Evolutionary conservation across 768 basidiomycete genomes (phyloP).

Genomic region (Russula virescens): DNA sequence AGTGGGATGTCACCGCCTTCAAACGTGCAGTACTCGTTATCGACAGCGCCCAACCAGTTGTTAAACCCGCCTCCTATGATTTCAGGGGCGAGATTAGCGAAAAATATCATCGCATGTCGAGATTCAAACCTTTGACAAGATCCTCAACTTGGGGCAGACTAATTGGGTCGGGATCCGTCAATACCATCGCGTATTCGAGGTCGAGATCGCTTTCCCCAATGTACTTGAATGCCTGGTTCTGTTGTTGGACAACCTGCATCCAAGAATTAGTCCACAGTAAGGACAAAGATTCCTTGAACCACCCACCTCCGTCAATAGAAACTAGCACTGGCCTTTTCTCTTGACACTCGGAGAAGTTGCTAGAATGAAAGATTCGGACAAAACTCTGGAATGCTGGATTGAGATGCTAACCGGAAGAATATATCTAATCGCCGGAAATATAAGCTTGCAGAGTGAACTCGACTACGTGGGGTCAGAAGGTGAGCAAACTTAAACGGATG

Average conservation of each 20-base stretch:
- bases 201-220: constrained; percentile 70
- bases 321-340: constrained; percentile 35
- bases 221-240: constrained; percentile 38
- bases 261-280: neutral
- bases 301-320: constrained; percentile 35
- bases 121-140: neutral
- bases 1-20: constrained; percentile 11
- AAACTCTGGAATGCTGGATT: neutral
- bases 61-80: constrained; percentile 13
- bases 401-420: constrained; percentile 30
- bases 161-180: constrained; percentile 35
- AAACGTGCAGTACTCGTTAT: constrained; percentile 17
- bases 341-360: constrained; percentile 37
- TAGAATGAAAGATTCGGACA: constrained; percentile 4
- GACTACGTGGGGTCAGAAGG: constrained; percentile 28
- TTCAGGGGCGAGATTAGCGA: neutral
- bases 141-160: constrained; percentile 38
- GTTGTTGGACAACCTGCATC: constrained; percentile 37
- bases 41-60: constrained; percentile 25
- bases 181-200: constrained; percentile 60
- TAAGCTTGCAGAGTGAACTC: constrained; percentile 42
- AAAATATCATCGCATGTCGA: neutral
- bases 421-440: constrained; percentile 38
- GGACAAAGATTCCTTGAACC: constrained; percentile 18
- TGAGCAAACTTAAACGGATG: neutral